These are phyloP conservation scores for Aureobasidium leucospermi DNA, from an alignment of 2,329 filamentous ascomycete species.

Conservation along the genomic window DNA sequence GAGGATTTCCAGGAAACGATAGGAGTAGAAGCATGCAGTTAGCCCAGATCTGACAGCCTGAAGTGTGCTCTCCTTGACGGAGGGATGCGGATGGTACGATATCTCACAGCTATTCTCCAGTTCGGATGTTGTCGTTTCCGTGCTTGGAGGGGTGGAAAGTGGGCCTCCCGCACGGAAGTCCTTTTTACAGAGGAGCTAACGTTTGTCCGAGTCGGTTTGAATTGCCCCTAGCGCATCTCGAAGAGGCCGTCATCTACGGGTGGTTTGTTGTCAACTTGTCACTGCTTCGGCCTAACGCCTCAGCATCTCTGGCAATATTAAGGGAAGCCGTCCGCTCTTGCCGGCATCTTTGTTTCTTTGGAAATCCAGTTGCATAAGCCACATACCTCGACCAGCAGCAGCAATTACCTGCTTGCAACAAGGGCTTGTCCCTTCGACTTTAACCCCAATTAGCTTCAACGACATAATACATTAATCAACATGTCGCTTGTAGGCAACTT, in stretches of 20 bases:
- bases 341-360: neutral
- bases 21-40: neutral
- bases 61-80: neutral
- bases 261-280: neutral
- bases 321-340: neutral
- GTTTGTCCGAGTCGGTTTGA: constrained; percentile 9
- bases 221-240: constrained; percentile 1
- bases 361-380: neutral
- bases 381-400: neutral
- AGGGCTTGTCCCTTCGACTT: neutral
- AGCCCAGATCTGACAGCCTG: neutral
- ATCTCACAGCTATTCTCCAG: neutral
- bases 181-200: neutral
- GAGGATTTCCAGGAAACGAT: neutral
- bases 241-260: neutral
- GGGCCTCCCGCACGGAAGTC: neutral
- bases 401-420: neutral
- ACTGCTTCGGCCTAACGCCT: neutral
- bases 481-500: constrained; percentile 41
- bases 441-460: neutral
- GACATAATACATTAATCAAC: neutral
- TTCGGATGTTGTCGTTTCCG: neutral
- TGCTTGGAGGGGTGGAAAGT: neutral
- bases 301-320: neutral
- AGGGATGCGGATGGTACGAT: neutral